Evolutionary conservation across 768 basidiomycete species (phyloP).

Genomic region (Psilocybe cubensis): DNA sequence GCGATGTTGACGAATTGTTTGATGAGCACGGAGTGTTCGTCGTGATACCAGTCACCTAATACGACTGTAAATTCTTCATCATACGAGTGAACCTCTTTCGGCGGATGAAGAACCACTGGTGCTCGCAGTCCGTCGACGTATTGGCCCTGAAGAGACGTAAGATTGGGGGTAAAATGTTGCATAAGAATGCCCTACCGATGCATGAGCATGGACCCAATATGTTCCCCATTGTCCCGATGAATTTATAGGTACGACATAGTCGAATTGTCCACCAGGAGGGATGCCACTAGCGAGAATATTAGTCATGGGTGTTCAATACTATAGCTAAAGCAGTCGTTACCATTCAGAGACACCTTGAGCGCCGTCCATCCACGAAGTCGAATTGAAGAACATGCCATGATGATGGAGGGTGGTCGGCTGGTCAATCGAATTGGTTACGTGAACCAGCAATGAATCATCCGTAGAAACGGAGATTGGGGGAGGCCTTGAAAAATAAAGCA

Average conservation of each 20-base stretch:
- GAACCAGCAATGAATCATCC: slow-evolving; percentile 75
- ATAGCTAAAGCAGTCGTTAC: slow-evolving; percentile 38
- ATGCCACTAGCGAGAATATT: slow-evolving; percentile 58
- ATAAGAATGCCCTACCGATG: slow-evolving; percentile 39
- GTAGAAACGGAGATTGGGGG: slow-evolving; percentile 78
- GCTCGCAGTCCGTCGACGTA: slow-evolving; percentile 94
- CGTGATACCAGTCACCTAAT: slow-evolving; percentile 93
- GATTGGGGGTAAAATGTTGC: background rate
- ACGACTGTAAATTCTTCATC: slow-evolving; percentile 91
- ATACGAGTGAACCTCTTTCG: slow-evolving; percentile 68
- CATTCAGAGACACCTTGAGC: slow-evolving; percentile 85
- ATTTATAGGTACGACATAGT: slow-evolving; percentile 76
- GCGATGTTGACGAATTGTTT: slow-evolving; percentile 67
- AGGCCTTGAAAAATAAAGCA: slow-evolving; percentile 61
- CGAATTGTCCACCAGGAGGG: slow-evolving; percentile 69
- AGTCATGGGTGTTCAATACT: background rate
- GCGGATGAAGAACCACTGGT: slow-evolving; percentile 78
- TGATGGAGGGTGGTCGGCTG: slow-evolving; percentile 78
- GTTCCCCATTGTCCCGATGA: slow-evolving; percentile 76
- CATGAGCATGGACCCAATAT: slow-evolving; percentile 81
- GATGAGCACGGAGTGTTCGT: slow-evolving; percentile 65
- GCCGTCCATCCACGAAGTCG: slow-evolving; percentile 88
- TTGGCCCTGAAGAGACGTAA: slow-evolving; percentile 59
- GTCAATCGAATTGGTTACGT: slow-evolving; percentile 75
- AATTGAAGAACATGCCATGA: slow-evolving; percentile 96